Conservation (phyloP, 1,139 yeast species). For the Zhuliangozyma parablackwelliae region DNA sequence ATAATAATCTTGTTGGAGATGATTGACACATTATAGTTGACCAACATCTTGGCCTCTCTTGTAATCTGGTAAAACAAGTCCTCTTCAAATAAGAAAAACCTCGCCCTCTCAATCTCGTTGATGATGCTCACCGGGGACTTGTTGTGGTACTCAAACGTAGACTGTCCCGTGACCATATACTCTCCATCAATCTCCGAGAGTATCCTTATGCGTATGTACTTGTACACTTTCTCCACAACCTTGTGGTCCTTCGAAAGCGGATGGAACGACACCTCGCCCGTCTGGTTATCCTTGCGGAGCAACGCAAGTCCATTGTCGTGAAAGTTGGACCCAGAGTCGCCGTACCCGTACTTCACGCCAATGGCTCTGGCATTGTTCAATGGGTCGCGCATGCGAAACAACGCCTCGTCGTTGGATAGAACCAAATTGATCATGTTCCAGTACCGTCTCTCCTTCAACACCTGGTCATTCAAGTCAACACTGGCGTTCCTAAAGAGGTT, state of each 20-base stretch:
- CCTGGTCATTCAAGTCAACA: constrained; percentile 47
- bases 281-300: constrained; percentile 37
- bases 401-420: constrained; percentile 58
- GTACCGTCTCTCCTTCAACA: constrained; percentile 60
- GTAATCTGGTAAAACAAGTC: constrained; percentile 70
- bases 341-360: constrained; percentile 86
- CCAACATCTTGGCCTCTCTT: constrained; percentile 67
- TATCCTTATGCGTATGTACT: constrained; percentile 50
- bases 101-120: constrained; percentile 53
- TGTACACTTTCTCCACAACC: constrained; percentile 26
- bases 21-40: constrained; percentile 69
- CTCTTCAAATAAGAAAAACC: constrained; percentile 79
- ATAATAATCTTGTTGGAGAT: constrained; percentile 63
- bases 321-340: constrained; percentile 81
- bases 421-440: constrained; percentile 63
- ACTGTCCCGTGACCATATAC: constrained; percentile 46
- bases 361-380: constrained; percentile 44
- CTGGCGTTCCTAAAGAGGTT: constrained; percentile 50
- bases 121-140: constrained; percentile 28
- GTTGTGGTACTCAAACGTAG: constrained; percentile 26
- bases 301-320: constrained; percentile 73
- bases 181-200: constrained; percentile 52
- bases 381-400: constrained; percentile 64
- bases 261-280: constrained; percentile 32
- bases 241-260: constrained; percentile 23